Base-by-base conservation (phyloP, 495 filamentous ascomycete species). In the Aspergillus haitiensis region DNA sequence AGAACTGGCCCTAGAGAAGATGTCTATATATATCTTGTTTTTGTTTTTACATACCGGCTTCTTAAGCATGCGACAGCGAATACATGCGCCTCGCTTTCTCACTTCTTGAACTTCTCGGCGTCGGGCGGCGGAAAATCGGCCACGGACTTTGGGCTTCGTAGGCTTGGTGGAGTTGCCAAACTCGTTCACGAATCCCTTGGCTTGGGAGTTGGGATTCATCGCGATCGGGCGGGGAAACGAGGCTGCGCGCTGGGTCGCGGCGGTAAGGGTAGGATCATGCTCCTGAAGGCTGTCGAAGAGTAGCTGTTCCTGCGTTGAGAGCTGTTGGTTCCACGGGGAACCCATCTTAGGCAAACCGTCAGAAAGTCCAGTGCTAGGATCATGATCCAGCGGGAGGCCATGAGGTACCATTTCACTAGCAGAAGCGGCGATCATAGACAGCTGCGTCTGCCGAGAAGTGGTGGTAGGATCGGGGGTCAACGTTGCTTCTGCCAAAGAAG, bases 1-100 rank as follows among this genome's bases (percentile, higher is more conserved):
- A 40, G 44, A 6, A 21, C 27, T 16, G 27, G 44, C 15, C 44
- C 27, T 40, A 40, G 21, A 27, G 21, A 27, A 27, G 21, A 27
- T 27, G 21, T 27, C 21, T 27, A 27, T 27, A 27, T 1, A 27
- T 27, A 27, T 27, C n/a, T n/a, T n/a, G n/a, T n/a, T n/a, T n/a
- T n/a, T n/a, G n/a, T n/a, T n/a, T 35, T 15, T 34, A 35, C 76
- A 51, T 78, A 82, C 80, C 2, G 88, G 88, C 73, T 96, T 96
- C 67, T 91, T 88, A 10, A 96, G 76, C 77, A 96, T 92, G 3
- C 89, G 83, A 73, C 91, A 96, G 47, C 91, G 84, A 55, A 93
- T 90, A 65, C 91, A 96, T 12, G 91, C 91, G 18, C 91, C 91
- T 31, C 84, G 80, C 65, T 91, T 90, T 31, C 91, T 82, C 33